Percentiles rank a stretch among this genome's conserved stretches.
These are phyloP conservation scores for Hypoxylon sp. DNA, from an alignment of 2,329 filamentous ascomycete species.

Conservation along the genomic window DNA sequence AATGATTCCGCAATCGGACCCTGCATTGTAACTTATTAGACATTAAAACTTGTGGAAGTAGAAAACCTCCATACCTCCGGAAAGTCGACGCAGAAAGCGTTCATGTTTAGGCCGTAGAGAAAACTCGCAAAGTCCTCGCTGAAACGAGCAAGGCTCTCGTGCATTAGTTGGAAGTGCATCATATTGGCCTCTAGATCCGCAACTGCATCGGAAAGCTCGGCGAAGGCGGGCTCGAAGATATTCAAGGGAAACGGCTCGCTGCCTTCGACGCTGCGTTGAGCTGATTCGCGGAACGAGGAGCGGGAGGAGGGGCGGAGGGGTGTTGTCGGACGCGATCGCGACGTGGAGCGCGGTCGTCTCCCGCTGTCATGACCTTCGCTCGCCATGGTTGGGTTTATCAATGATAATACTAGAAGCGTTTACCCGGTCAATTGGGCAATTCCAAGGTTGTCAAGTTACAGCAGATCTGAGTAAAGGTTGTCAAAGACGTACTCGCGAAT, in stretches of 20 bases:
- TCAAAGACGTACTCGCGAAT: constrained; percentile 1
- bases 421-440: no score
- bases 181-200: constrained; percentile 97
- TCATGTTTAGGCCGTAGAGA: constrained; percentile 97
- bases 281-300: constrained; percentile 85
- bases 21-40: constrained; percentile 58
- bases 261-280: constrained; percentile 67
- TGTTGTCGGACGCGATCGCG: constrained; percentile 83
- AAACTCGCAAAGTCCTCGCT: constrained; percentile 97
- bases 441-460: no score
- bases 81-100: constrained; percentile 98
- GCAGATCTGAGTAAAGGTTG: not conserved
- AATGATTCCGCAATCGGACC: constrained; percentile 89
- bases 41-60: not conserved
- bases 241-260: constrained; percentile 78
- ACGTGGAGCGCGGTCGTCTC: constrained; percentile 50
- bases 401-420: no score
- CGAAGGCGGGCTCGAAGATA: constrained; percentile 88
- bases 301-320: constrained; percentile 91
- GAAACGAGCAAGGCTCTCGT: constrained; percentile 92
- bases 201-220: constrained; percentile 93
- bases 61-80: constrained; percentile 75
- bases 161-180: constrained; percentile 96
- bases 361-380: constrained; percentile 46
- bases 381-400: constrained; percentile 41